Evolutionary conservation across 257 asterid genomes (phyloP), one percentile per base, ranked within the genome.

Genomic region (Solanum appendiculatum): DNA sequence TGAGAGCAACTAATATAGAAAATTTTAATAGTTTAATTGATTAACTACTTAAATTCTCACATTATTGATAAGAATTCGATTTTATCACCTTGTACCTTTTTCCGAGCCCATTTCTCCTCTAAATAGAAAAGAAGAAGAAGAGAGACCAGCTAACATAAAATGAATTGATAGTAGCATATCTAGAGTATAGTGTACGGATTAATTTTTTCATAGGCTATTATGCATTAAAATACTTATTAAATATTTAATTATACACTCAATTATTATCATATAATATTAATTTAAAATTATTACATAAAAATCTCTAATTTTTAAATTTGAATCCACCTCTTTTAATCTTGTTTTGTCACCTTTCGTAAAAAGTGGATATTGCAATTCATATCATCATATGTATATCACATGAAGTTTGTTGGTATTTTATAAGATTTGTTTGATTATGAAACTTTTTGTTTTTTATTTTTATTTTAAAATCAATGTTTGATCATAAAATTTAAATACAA

Each of bases 61-160:
- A 0, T 3, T 56, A 0, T 56, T 56, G 1, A 20, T 7, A 0
- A 56, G 7, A 2, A 20, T 56, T 56, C 25, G 2, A 54, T 54
- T 18, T 6, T 51, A 18, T 54, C n/a, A 54, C n/a, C 4, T 54
- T 6, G 63, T 54, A 54, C 2, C 18, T 18, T 20, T 54, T 4
- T 54, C 10, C 2, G 2, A 7, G 0, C 2, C n/a, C n/a, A 18
- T 56, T 56, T 56, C 27, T 7, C 25, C 2, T 21, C 11, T 56
- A n/a, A n/a, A n/a, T n/a, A n/a, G n/a, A n/a, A 34, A 34, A 34
- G 36, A 34, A 34, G 4, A 34, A 34, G 4, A 34, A 4, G 4
- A 4, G 2, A 4, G 4, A 34, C 2, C 36, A 34, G 4, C 36
- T 34, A 34, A 34, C 36, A 4, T 34, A 34, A 34, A 4, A 34